These are phyloP conservation scores for Protea cynaroides DNA, from an alignment of 164 flowering plant species.

Conservation along the genomic window DNA sequence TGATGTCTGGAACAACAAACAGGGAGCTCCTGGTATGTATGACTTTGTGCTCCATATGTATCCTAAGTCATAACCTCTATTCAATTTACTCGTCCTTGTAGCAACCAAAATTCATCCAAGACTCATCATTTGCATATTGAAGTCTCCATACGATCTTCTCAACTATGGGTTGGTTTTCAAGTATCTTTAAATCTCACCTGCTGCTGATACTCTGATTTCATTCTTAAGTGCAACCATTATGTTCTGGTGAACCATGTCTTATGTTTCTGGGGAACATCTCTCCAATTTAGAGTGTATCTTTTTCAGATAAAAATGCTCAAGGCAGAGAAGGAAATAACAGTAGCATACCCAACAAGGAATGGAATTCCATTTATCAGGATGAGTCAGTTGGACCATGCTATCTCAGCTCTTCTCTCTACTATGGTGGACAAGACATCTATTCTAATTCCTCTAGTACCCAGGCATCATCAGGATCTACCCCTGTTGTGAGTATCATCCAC, in stretches of 20 bases:
- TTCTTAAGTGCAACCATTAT: no score
- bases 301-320: conserved; percentile 12
- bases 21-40: conserved; percentile 23
- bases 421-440: conserved; percentile 77
- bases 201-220: no score
- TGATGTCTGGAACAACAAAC: conserved; percentile 29
- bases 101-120: no score
- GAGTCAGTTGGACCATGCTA: conserved; percentile 47
- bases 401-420: conserved; percentile 73
- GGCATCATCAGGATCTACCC: conserved; percentile 29
- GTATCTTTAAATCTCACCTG: no score
- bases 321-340: conserved; percentile 17
- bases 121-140: no score
- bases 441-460: conserved; percentile 31
- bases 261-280: background rate
- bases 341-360: conserved; percentile 23
- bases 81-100: no score
- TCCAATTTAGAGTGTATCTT: background rate
- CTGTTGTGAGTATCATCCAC: conserved; percentile 37
- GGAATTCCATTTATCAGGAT: conserved; percentile 29
- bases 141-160: no score
- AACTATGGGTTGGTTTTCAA: no score
- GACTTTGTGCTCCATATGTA: no score
- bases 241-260: background rate
- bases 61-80: no score